Evolutionary conservation across 2,329 filamentous ascomycete genomes (phyloP), one percentile per base, ranked within the genome.

Genomic region (Colletotrichum plurivorum): DNA sequence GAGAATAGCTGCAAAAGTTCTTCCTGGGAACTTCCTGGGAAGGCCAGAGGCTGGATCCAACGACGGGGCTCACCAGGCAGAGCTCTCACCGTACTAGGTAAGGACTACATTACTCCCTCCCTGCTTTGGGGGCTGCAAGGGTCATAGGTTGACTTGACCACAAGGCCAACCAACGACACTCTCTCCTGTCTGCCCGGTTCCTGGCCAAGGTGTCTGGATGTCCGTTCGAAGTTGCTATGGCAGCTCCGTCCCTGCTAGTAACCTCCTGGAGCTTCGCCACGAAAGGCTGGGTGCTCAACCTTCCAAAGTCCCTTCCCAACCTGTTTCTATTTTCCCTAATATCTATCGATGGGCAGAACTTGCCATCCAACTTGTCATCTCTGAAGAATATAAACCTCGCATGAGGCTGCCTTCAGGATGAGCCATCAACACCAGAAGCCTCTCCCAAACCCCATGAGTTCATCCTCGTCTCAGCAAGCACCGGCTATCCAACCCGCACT

Each of bases 111-210:
- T 31, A 22, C 48, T 20, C 46, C 45, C 31, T 58, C 54, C 62
- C 55, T 69, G 62, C 66, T 51, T 69, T 59, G 54, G 48, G 41
- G 57, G 45, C 57, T 18, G n/a, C 49, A 46, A 51, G 67, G 67
- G 67, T 52, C 25, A 46, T 63, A 54, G 46, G 36, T 55, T 54
- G 39, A 27, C 45, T 58, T 52, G 25, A 39, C 52, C 31, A 39
- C 67, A n/a, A 69, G 53, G 39, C 25, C 62, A 60, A 51, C 62
- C 39, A 18, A 54, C 15, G 15, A 27, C 49, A 53, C 41, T 43
- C 53, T 69, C 62, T 69, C 62, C 49, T 58, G 8, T 69, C 66
- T 69, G 66, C 48, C 66, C 55, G 60, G 49, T 51, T 51, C 43
- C 22, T 18, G 49, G 43, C 49, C 62, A 66, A 51, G 49, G 36